These are phyloP conservation scores for Sphenostylis stenocarpa DNA, from an alignment of 306 rosid species.

Conservation along the genomic window DNA sequence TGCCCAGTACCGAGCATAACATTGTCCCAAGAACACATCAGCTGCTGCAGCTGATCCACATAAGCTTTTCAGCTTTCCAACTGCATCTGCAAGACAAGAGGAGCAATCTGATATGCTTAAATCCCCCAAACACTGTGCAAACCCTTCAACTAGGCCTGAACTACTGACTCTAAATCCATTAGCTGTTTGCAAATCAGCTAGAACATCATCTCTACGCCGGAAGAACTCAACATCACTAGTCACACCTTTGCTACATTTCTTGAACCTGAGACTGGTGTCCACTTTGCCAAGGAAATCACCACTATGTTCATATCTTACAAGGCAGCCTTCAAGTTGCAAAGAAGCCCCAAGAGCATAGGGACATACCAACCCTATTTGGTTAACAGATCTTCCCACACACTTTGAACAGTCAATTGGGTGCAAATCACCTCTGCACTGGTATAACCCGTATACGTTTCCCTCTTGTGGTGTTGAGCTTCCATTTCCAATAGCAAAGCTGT, in stretches of 20 bases:
- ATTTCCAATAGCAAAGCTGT: constrained; percentile 62
- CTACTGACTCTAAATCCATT: constrained; percentile 75
- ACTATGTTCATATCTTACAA: constrained; percentile 62
- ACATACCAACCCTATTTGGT: constrained; percentile 64
- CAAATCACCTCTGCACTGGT: constrained; percentile 84
- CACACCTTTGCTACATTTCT: constrained; percentile 63
- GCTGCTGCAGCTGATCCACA: constrained; percentile 95
- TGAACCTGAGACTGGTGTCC: constrained; percentile 59
- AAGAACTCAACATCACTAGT: constrained; percentile 66
- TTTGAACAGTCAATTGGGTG: constrained; percentile 60
- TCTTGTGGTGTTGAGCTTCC: constrained; percentile 47
- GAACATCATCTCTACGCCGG: constrained; percentile 75
- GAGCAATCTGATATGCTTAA: constrained; percentile 66
- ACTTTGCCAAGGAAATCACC: constrained; percentile 70
- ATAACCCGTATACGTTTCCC: constrained; percentile 53
- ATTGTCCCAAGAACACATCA: constrained; percentile 83
- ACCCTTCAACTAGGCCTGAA: constrained; percentile 75
- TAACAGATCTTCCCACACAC: constrained; percentile 56
- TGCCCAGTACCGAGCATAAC: constrained; percentile 90
- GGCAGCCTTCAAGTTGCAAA: constrained; percentile 82
- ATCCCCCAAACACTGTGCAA: constrained; percentile 80
- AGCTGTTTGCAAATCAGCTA: constrained; percentile 58
- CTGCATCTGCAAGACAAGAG: constrained; percentile 68
- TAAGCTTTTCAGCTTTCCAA: constrained; percentile 71
- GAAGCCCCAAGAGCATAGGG: constrained; percentile 75